Conservation (phyloP, 2,329 filamentous ascomycete species). For the Gaeumannomyces sp. region DNA sequence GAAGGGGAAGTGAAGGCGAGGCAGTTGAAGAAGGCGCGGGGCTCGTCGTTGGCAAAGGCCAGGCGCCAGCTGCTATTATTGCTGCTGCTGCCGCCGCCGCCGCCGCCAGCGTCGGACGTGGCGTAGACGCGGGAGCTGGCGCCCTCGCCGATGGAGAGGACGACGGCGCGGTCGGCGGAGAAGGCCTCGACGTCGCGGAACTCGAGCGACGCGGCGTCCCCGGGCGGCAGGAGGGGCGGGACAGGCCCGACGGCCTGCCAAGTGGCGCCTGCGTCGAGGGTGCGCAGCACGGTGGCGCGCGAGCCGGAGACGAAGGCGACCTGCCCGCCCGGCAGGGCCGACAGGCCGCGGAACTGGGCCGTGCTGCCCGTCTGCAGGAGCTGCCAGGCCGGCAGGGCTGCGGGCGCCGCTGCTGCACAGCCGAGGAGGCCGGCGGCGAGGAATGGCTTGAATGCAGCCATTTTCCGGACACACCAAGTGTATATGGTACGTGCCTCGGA, state of each 20-base stretch:
- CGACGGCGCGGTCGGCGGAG: constrained; percentile 35
- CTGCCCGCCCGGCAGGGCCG: no score
- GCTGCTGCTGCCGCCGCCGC: neutral
- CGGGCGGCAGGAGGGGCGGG: constrained; percentile 12
- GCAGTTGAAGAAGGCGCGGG: constrained; percentile 28
- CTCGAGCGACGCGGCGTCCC: constrained; percentile 19
- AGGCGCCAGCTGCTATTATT: constrained; percentile 16
- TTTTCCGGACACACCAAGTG: no score
- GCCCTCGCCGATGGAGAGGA: constrained; percentile 30
- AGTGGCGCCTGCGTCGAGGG: no score
- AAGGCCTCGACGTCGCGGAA: constrained; percentile 44
- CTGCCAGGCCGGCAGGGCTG: no score
- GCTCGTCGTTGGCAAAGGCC: constrained; percentile 23
- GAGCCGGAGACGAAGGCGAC: no score
- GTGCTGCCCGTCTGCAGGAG: no score
- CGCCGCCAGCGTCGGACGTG: constrained; percentile 22
- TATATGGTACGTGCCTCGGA: no score
- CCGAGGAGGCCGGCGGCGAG: neutral
- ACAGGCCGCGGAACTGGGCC: no score
- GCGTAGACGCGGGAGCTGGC: constrained; percentile 25
- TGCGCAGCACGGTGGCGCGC: no score
- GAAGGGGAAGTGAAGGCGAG: constrained; percentile 21
- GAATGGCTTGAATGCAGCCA: no score
- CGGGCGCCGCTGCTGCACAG: neutral
- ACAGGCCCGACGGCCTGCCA: constrained; percentile 25